Evolutionary conservation across 2,329 filamentous ascomycete genomes (phyloP).

Genomic region (Verticillium longisporum): DNA sequence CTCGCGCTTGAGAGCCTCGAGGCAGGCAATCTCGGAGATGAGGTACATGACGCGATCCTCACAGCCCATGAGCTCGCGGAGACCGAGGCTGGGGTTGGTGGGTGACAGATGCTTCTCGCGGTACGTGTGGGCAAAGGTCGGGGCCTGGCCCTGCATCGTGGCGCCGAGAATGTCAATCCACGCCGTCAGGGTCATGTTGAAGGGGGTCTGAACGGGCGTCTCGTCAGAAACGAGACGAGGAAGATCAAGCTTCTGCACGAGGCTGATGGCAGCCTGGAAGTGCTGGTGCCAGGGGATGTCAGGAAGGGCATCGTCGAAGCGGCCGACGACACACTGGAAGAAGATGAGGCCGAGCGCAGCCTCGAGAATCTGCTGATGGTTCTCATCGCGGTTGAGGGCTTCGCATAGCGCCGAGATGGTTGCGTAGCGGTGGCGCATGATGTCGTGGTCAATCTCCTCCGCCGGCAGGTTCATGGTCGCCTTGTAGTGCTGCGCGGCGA

Average conservation of each 20-base stretch:
- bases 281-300: constrained; percentile 97
- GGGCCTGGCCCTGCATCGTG: constrained; percentile 81
- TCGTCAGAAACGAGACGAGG: constrained; percentile 60
- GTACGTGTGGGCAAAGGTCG: constrained; percentile 90
- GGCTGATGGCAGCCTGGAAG: constrained; percentile 81
- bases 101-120: constrained; percentile 81
- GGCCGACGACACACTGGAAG: constrained; percentile 88
- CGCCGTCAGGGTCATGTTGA: constrained; percentile 89
- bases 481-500: constrained; percentile 88
- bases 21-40: constrained; percentile 93
- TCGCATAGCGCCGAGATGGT: constrained; percentile 83
- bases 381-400: constrained; percentile 69
- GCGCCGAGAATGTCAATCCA: constrained; percentile 98
- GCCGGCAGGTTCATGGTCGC: constrained; percentile 58
- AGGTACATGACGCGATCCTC: constrained; percentile 97
- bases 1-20: constrained; percentile 78
- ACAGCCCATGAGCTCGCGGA: constrained; percentile 93
- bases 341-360: constrained; percentile 93
- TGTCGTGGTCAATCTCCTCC: constrained; percentile 79
- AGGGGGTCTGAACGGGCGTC: constrained; percentile 61
- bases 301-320: constrained; percentile 74
- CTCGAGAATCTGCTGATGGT: constrained; percentile 85
- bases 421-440: constrained; percentile 84
- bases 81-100: constrained; percentile 56
- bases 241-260: constrained; percentile 80